A percentile compares a stretch with the other conserved stretches of the same genome.
These are phyloP conservation scores for Cercospora canescens DNA, from an alignment of 2,329 filamentous ascomycete species.

Conservation along the genomic window DNA sequence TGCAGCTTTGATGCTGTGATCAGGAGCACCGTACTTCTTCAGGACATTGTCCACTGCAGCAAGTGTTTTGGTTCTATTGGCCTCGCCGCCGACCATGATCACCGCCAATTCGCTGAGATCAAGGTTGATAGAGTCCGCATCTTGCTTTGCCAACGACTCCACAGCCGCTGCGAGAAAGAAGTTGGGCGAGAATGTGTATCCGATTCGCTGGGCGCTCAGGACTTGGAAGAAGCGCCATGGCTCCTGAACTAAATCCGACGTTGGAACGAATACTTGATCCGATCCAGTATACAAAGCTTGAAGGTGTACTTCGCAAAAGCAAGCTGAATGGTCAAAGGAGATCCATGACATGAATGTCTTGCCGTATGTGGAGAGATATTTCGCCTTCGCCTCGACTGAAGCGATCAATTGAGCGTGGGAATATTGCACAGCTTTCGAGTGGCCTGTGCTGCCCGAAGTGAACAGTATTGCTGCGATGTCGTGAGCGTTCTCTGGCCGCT, in stretches of 20 bases:
- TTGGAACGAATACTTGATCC: slow-evolving; percentile 50
- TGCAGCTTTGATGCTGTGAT: slow-evolving; percentile 21
- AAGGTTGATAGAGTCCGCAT: background rate
- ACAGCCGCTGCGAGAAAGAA: slow-evolving; percentile 39
- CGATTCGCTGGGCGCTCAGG: slow-evolving; percentile 44
- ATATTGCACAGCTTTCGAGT: slow-evolving; percentile 27
- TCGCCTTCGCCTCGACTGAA: slow-evolving; percentile 18
- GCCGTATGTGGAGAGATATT: slow-evolving; percentile 9
- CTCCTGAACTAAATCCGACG: slow-evolving; percentile 42
- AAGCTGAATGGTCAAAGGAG: slow-evolving; percentile 56
- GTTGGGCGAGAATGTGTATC: slow-evolving; percentile 49
- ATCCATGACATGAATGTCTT: slow-evolving; percentile 24
- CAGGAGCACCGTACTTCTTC: slow-evolving; percentile 18
- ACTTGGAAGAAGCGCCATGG: slow-evolving; percentile 45
- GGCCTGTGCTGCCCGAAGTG: slow-evolving; percentile 27
- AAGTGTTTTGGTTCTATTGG: slow-evolving; percentile 37
- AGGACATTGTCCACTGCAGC: slow-evolving; percentile 15
- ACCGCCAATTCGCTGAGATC: slow-evolving; percentile 17
- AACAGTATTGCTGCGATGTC: slow-evolving; percentile 25
- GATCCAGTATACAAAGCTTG: slow-evolving; percentile 45
- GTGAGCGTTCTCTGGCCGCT: background rate
- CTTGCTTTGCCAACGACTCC: slow-evolving; percentile 12
- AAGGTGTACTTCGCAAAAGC: slow-evolving; percentile 54
- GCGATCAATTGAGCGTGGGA: slow-evolving; percentile 19
- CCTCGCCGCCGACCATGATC: slow-evolving; percentile 50